Base-by-base conservation (phyloP, 208 protist species). In the Trypanosoma conorhini region DNA sequence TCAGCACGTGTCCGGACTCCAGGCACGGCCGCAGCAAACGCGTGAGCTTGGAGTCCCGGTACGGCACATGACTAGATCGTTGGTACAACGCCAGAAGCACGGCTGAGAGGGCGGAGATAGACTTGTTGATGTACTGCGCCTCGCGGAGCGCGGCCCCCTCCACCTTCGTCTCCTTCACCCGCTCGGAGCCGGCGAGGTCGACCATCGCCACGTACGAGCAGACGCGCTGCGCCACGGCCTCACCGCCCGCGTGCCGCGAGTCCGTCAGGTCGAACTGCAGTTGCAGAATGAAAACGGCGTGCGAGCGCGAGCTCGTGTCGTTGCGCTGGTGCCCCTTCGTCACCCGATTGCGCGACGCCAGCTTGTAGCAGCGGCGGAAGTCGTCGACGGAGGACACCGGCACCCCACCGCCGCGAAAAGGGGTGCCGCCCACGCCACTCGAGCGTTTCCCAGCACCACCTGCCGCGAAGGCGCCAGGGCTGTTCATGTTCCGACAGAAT, bases 121-220 rank as follows among this genome's bases (percentile, higher is more conserved):
- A 96, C 60, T 92, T 91, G 81, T 97, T 96, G 58, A 97, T 97
- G 83, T 90, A 95, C 79, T 95, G 87, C 19, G 91, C 93, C 83
- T 97, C 91, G 24, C 85, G 79, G 59, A 96, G 73, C 22, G 80
- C 85, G 12, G 55, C 67, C 13, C 91, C 90, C 61, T 90, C 84
- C 30, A 93, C 91, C 70, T 92, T 83, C 13, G 98, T 99, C 62
- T 97, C 81, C 55, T 93, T 89, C 21, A 92, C 77, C 33, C 98
- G 90, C 87, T 99, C 98, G 31, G 93, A 97, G 13, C 98, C 98
- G 0, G 98, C 98, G 8, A 99, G 84, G 82, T 99, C 98, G 9
- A 99, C 98, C 69, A 99, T 82, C 22, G 87, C 87, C 44, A 95
- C 86, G 67, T 89, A 94, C 17, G 92, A 96, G 54, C 79, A 77